Percentiles rank a stretch among this genome's conserved stretches.
Evolutionary conservation across 2,329 filamentous ascomycete species (phyloP).

Genomic region (Cordyceps fumosorosea): DNA sequence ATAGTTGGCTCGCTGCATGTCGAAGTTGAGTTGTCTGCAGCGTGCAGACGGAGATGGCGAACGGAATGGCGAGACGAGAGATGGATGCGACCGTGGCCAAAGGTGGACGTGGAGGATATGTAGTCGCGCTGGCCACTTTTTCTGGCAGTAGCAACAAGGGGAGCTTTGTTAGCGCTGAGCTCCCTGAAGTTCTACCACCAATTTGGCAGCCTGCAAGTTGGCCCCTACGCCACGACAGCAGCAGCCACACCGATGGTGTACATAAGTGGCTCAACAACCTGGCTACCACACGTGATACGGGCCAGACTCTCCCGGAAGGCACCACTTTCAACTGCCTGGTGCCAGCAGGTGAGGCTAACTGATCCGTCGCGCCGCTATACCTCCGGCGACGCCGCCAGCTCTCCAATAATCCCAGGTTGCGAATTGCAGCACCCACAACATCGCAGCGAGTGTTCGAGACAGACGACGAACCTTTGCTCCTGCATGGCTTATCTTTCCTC

Average conservation of each 20-base stretch:
- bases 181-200: not conserved
- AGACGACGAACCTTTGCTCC: not conserved
- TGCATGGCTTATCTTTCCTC: not conserved
- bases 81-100: constrained; percentile 1
- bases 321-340: constrained; percentile 2
- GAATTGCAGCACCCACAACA: constrained; percentile 2
- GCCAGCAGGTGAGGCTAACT: not conserved
- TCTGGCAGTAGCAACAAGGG: not conserved
- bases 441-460: not conserved
- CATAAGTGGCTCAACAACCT: not conserved
- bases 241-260: not conserved
- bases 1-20: constrained; percentile 83
- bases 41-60: constrained; percentile 7
- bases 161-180: not conserved
- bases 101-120: constrained; percentile 3
- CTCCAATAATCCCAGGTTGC: not conserved
- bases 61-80: not conserved
- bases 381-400: constrained; percentile 1
- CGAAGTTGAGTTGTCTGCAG: constrained; percentile 19
- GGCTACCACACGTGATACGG: constrained; percentile 10
- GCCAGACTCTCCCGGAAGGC: not conserved
- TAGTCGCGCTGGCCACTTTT: constrained; percentile 10
- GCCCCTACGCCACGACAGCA: no score
- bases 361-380: not conserved
- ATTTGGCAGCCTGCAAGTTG: not conserved